Conservation (phyloP, 2,329 filamentous ascomycete species). For the Eutypella sp. region DNA sequence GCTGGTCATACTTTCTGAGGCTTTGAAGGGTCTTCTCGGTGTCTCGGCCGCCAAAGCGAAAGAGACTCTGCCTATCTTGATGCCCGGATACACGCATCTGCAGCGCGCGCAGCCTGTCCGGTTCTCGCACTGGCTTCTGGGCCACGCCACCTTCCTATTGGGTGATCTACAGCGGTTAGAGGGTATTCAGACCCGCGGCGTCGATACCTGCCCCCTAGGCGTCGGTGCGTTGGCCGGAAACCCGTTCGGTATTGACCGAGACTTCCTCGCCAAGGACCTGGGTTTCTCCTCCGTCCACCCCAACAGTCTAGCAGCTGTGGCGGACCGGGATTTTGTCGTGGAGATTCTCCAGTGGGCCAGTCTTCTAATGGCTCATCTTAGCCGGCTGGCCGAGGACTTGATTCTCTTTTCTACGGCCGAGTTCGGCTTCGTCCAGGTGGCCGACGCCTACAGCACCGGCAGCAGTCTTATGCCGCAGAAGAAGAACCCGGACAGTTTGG, state of each 20-base stretch:
- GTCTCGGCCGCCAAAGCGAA: not conserved
- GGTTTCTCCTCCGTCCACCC: conserved; percentile 64
- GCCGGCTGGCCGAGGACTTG: conserved; percentile 67
- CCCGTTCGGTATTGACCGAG: conserved; percentile 67
- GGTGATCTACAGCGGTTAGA: conserved; percentile 66
- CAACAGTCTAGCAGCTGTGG: conserved; percentile 68
- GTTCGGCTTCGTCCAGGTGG: conserved; percentile 70
- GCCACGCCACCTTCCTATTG: conserved; percentile 61
- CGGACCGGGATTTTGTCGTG: conserved; percentile 67
- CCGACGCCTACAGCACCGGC: conserved; percentile 76
- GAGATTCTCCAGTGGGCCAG: conserved; percentile 68
- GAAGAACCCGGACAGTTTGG: conserved; percentile 75
- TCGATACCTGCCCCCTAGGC: conserved; percentile 62
- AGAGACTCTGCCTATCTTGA: conserved; percentile 24
- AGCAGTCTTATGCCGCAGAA: conserved; percentile 78
- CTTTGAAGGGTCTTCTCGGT: not conserved
- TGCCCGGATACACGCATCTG: conserved; percentile 75
- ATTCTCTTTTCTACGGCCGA: conserved; percentile 72
- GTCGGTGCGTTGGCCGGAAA: conserved; percentile 72
- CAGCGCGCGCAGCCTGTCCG: conserved; percentile 68
- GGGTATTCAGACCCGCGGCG: conserved; percentile 48
- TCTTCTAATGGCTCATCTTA: conserved; percentile 66
- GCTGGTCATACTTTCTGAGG: not conserved
- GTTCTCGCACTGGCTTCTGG: conserved; percentile 71
- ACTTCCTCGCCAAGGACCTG: conserved; percentile 66